These are phyloP conservation scores for Chenopodium berlandieri DNA, from an alignment of 148 eudicot species.

Conservation along the genomic window DNA sequence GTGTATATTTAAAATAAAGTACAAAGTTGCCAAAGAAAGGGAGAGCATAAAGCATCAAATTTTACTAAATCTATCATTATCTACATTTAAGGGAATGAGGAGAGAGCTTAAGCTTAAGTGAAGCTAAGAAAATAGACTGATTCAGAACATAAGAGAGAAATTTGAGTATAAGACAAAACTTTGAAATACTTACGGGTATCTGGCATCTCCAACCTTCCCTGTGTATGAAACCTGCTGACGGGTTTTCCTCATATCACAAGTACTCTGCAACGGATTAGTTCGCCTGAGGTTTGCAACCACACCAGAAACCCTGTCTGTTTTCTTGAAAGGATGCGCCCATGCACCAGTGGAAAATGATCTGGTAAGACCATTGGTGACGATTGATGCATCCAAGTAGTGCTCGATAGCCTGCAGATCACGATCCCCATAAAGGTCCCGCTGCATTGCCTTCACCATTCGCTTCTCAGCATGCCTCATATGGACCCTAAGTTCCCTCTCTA, in stretches of 20 bases:
- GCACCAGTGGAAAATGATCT: slow-evolving; percentile 90
- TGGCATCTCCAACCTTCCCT: slow-evolving; percentile 91
- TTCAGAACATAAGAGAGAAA: background rate
- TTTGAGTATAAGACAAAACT: background rate
- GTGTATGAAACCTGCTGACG: slow-evolving; percentile 87
- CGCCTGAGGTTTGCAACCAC: slow-evolving; percentile 84
- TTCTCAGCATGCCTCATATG: slow-evolving; percentile 88
- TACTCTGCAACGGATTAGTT: slow-evolving; percentile 80
- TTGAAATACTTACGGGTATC: slow-evolving; percentile 89
- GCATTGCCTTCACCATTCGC: slow-evolving; percentile 88
- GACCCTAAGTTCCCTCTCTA: slow-evolving; percentile 74
- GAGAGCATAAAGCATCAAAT: background rate
- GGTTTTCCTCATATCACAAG: slow-evolving; percentile 81
- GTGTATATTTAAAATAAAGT: background rate
- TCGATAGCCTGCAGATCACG: slow-evolving; percentile 52
- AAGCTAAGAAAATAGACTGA: background rate
- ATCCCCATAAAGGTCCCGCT: slow-evolving; percentile 84
- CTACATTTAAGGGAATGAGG: background rate
- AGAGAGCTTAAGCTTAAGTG: background rate
- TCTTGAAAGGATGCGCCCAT: slow-evolving; percentile 83
- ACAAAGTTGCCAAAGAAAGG: background rate
- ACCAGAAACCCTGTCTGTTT: slow-evolving; percentile 66
- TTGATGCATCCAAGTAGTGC: slow-evolving; percentile 81
- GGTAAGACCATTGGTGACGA: slow-evolving; percentile 82
- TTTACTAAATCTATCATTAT: too few species aligned